Percentiles rank a stretch among this genome's conserved stretches.
Conservation (phyloP, 2,329 filamentous ascomycete species). For the Magnaporthales sp. region DNA sequence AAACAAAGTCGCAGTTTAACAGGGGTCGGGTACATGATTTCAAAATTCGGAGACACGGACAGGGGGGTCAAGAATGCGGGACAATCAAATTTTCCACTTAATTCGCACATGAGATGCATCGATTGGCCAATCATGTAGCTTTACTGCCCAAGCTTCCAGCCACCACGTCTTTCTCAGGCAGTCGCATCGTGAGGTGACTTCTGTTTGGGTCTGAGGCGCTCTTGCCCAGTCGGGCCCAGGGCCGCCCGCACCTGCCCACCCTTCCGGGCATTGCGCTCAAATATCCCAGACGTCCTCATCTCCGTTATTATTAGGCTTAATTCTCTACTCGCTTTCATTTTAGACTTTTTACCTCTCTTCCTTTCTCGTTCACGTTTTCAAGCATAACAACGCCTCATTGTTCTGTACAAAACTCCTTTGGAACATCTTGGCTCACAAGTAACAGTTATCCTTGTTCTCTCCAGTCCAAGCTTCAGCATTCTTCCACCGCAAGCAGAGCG, state of each 20-base stretch:
- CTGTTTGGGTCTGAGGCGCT: background rate
- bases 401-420: background rate
- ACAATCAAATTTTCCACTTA: constrained; percentile 1
- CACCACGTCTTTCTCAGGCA: background rate
- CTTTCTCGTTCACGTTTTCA: background rate
- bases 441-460: background rate
- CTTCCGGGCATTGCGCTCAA: background rate
- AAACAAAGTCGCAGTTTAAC: background rate
- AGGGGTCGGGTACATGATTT: background rate
- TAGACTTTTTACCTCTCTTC: background rate
- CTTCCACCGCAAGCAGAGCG: background rate
- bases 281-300: background rate
- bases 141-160: background rate
- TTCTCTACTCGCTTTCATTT: background rate
- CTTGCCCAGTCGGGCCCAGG: background rate
- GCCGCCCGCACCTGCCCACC: background rate
- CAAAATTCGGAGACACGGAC: background rate
- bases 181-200: background rate
- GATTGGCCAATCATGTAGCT: background rate
- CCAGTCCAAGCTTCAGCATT: background rate
- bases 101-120: background rate
- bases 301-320: constrained; percentile 5
- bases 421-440: background rate
- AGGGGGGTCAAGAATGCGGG: background rate
- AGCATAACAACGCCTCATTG: background rate